Conservation (phyloP, 73 alveolate species). For the Vitrella brassicaformis region DNA sequence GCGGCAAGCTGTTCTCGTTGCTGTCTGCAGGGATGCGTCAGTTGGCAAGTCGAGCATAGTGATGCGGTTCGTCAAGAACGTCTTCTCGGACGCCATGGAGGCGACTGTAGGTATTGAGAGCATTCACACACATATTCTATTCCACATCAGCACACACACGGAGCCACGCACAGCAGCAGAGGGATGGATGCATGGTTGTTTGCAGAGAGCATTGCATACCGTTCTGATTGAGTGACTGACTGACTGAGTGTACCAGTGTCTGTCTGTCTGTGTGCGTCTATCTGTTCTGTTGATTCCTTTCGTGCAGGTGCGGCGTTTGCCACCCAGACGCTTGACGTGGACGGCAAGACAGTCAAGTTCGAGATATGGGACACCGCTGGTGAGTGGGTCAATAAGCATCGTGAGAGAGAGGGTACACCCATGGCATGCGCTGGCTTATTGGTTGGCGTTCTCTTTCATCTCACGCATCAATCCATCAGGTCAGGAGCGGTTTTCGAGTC, state of each 20-base stretch:
- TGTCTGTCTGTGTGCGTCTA: too few relatives aligned
- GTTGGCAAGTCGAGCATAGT: background rate
- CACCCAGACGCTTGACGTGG: background rate
- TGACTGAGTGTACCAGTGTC: background rate
- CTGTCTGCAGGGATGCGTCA: background rate
- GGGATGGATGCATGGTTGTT: too few relatives aligned
- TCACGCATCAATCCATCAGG: too few relatives aligned
- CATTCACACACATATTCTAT: too few relatives aligned
- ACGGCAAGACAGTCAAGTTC: slow-evolving; percentile 38
- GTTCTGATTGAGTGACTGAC: background rate
- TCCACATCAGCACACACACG: too few relatives aligned
- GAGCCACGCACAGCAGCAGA: too few relatives aligned
- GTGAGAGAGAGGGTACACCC: too few relatives aligned
- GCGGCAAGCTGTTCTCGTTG: too few relatives aligned
- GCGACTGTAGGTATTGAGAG: background rate
- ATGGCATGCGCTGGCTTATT: too few relatives aligned
- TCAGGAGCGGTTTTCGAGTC: slow-evolving; percentile 61
- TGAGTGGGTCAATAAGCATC: too few relatives aligned
- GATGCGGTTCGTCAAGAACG: background rate
- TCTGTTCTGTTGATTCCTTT: too few relatives aligned
- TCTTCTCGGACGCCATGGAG: background rate
- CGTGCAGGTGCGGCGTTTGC: background rate
- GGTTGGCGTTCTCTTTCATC: too few relatives aligned
- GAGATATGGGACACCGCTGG: slow-evolving; percentile 80
- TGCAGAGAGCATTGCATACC: background rate